Evolutionary conservation across 306 rosid genomes (phyloP), one percentile per base, ranked within the genome.

Genomic region (Acacia melanoxylon): DNA sequence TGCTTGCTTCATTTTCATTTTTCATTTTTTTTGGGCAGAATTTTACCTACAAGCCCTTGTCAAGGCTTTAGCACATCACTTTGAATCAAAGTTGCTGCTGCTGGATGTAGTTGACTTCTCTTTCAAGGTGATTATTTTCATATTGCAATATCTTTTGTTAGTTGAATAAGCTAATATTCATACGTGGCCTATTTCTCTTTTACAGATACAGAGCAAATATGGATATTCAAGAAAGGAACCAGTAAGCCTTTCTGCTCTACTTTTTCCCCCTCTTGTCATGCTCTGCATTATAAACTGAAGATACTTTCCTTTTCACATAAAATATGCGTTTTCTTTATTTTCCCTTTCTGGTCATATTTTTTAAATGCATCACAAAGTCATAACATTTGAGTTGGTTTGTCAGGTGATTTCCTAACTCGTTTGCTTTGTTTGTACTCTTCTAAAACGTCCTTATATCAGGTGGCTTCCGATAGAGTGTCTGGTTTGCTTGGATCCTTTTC

Each of bases 171-270:
- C 25, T 58, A 58, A 58, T n/a, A n/a, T 58, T 58, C 65, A 22
- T 58, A 22, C 10, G 31, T 58, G 65, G 22, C 65, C 14, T 8
- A 10, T 58, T 58, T 58, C 65, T 22, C 29, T 58, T 58, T 58
- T 58, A 22, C 27, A 58, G 65, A 77, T 89, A 84, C 91, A 89
- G 85, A 86, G 95, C 83, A 91, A 89, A 86, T 91, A 87, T 29
- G 95, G 92, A 10, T 85, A 86, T 81, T 63, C 83, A 70, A 91
- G 72, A 82, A 86, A 83, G 72, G 91, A 85, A 86, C 8, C 87
- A 2, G 95, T 89, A 89, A 87, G 90, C 12, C 42, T 63, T 74
- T 66, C 71, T 73, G 12, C 65, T 58, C 27, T 0, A 58, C 0
- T 10, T 22, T 58, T 49, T 29, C 5, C 0, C 8, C 1, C 41